A percentile compares a stretch with the other conserved stretches of the same genome.
Conservation (phyloP, 495 filamentous ascomycete species). For the Pyrenopolyporus hunteri region DNA sequence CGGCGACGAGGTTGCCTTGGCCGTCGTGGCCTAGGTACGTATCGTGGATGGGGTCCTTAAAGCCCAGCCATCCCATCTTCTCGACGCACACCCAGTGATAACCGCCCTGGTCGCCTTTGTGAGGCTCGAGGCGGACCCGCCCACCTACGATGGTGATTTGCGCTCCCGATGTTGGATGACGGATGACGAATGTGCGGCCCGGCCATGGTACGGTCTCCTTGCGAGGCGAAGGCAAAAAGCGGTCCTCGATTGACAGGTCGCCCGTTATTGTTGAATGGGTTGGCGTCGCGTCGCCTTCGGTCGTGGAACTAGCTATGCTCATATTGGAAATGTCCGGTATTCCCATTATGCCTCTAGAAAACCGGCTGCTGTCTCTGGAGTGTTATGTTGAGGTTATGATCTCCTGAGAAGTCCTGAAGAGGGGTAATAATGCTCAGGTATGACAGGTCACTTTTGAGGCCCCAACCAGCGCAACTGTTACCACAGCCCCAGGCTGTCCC, state of each 20-base stretch:
- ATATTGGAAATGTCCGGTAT: not conserved
- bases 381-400: not conserved
- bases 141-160: constrained; percentile 45
- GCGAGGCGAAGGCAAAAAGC: not conserved
- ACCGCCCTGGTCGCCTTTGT: constrained; percentile 41
- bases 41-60: constrained; percentile 41
- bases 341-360: not conserved
- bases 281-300: constrained; percentile 9
- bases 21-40: constrained; percentile 43
- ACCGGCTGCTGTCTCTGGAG: not conserved
- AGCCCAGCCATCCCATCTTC: constrained; percentile 49
- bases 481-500: not conserved
- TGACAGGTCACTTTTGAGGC: constrained; percentile 1
- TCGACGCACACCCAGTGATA: constrained; percentile 50
- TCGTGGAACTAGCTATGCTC: constrained; percentile 11
- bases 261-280: not conserved
- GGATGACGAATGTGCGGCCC: constrained; percentile 42
- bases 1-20: constrained; percentile 1
- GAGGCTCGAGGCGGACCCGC: constrained; percentile 36
- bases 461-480: not conserved
- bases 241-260: not conserved
- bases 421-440: not conserved
- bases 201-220: constrained; percentile 31
- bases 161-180: constrained; percentile 29
- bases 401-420: not conserved